Conservation (phyloP, 164 flowering plant genomes). For the Macadamia integrifolia region DNA sequence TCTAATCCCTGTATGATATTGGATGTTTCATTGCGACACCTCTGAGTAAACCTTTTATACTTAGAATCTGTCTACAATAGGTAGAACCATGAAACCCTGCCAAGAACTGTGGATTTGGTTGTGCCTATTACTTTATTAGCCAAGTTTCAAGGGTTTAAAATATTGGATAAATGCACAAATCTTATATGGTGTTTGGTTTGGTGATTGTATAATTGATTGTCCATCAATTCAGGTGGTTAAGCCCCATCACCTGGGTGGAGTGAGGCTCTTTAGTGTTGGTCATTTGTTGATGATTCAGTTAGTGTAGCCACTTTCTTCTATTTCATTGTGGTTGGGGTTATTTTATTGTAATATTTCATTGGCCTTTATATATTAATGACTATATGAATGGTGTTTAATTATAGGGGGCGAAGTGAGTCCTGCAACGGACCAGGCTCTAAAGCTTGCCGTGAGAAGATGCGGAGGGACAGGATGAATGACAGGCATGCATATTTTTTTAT, state of each 20-base stretch:
- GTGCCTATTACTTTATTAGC: too few relatives aligned
- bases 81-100: too few relatives aligned
- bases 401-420: conserved; percentile 36
- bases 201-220: background rate
- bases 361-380: background rate
- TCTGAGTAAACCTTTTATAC: too few relatives aligned
- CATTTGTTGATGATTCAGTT: too few relatives aligned
- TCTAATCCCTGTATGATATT: too few relatives aligned
- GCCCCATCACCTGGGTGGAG: too few relatives aligned
- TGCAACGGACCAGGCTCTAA: conserved; percentile 32
- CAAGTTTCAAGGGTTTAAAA: too few relatives aligned
- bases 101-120: too few relatives aligned
- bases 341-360: background rate
- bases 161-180: background rate
- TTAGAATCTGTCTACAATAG: too few relatives aligned
- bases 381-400: conserved; percentile 5
- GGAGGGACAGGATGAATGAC: conserved; percentile 59
- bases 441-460: conserved; percentile 54
- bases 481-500: conserved; percentile 24
- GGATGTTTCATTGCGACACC: too few relatives aligned
- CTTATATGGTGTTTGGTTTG: background rate
- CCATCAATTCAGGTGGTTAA: too few relatives aligned
- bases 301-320: background rate
- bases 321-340: background rate
- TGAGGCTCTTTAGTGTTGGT: background rate